phyloP scores from a whole-genome alignment of 2,329 filamentous ascomycete species.

The Aurifilum marmelostoma region DNA sequence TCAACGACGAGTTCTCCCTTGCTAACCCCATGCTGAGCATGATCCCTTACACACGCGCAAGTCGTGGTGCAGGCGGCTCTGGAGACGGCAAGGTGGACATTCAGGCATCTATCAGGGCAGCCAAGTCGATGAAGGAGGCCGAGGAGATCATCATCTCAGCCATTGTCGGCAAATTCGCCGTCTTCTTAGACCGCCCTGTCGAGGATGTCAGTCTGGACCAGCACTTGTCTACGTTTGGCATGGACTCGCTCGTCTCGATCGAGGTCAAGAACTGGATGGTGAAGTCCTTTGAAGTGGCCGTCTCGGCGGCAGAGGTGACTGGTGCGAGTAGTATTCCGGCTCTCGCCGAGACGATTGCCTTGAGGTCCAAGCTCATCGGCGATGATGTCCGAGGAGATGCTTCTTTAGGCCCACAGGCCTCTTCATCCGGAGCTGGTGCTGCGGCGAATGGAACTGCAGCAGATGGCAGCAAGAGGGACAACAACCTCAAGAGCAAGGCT shows the following conservation, averaged over 20 bases:
- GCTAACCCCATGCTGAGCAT: constrained; percentile 32
- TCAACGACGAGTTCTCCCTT: constrained; percentile 30
- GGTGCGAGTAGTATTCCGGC: constrained; percentile 34
- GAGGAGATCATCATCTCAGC: constrained; percentile 30
- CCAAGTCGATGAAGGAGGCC: constrained; percentile 28
- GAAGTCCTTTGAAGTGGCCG: constrained; percentile 32
- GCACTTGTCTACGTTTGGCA: constrained; percentile 30
- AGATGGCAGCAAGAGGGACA: background rate
- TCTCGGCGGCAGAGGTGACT: constrained; percentile 38
- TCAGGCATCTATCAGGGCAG: constrained; percentile 13
- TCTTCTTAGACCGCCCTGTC: constrained; percentile 30
- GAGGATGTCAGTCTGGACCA: constrained; percentile 30
- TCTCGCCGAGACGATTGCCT: constrained; percentile 34
- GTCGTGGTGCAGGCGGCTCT: constrained; percentile 4
- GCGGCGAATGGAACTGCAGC: background rate
- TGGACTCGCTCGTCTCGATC: constrained; percentile 34
- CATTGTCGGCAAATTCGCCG: constrained; percentile 32
- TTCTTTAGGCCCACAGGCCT: background rate
- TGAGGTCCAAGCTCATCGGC: constrained; percentile 34
- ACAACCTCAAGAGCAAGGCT: background rate
- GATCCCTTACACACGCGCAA: constrained; percentile 24
- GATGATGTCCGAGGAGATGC: constrained; percentile 16
- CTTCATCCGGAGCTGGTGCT: too few relatives aligned
- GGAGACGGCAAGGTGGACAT: constrained; percentile 22
- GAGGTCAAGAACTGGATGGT: constrained; percentile 35